phyloP scores from a whole-genome alignment of 208 protist species.

The Leishmania guyanensis region DNA sequence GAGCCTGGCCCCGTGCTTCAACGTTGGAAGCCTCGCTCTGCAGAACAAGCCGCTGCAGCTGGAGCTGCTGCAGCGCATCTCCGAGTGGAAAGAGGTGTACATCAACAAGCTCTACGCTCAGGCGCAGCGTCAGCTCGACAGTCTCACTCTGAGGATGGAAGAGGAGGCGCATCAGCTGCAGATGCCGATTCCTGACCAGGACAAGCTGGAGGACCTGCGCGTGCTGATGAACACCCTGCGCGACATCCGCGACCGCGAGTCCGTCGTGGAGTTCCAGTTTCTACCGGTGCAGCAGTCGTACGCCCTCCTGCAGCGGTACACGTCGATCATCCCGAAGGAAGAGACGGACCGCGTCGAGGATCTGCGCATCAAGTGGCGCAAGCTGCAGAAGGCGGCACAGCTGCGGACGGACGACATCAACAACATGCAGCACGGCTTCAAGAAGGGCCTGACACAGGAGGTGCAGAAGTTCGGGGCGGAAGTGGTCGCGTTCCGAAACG shows the following conservation, averaged over 20 bases:
- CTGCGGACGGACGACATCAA: constrained; percentile 89
- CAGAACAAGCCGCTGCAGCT: constrained; percentile 94
- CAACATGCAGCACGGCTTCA: constrained; percentile 93
- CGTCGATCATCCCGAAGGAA: constrained; percentile 94
- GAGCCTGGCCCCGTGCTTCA: constrained; percentile 80
- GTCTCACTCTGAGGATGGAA: constrained; percentile 93
- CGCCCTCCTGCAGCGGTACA: constrained; percentile 90
- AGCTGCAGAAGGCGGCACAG: constrained; percentile 83
- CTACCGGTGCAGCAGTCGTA: constrained; percentile 95
- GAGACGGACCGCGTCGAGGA: constrained; percentile 95
- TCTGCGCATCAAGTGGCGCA: constrained; percentile 93
- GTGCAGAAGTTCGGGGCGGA: constrained; percentile 94
- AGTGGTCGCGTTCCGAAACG: constrained; percentile 93
- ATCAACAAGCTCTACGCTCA: constrained; percentile 93
- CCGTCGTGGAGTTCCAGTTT: constrained; percentile 94
- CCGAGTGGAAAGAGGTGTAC: constrained; percentile 95
- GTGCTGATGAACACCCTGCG: constrained; percentile 93
- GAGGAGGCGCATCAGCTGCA: constrained; percentile 89
- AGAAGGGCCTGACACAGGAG: constrained; percentile 91
- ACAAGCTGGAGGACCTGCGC: constrained; percentile 94
- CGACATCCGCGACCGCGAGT: constrained; percentile 92
- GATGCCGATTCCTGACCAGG: constrained; percentile 92
- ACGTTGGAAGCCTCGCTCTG: constrained; percentile 93
- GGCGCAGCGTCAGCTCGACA: constrained; percentile 88
- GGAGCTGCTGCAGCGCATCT: constrained; percentile 88